Conservation (phyloP, 768 basidiomycete genomes). For the Amanita phalloides region DNA sequence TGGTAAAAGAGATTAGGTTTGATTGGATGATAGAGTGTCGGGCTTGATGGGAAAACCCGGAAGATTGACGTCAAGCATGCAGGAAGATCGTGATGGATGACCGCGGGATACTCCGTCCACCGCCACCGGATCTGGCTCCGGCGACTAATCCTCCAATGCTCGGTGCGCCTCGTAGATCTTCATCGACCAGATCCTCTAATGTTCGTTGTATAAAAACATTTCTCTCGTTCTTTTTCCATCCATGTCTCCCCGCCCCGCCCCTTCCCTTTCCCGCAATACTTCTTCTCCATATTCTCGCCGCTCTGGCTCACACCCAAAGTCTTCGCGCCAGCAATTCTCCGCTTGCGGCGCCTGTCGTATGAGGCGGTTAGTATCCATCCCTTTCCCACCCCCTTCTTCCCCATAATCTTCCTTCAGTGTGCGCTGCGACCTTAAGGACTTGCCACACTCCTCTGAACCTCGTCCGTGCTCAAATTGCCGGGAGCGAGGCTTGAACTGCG, state of each 20-base stretch:
- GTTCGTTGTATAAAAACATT: slow-evolving; percentile 10
- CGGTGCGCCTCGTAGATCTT: slow-evolving; percentile 25
- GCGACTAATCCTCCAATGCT: slow-evolving; percentile 26
- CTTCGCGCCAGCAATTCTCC: slow-evolving; percentile 77
- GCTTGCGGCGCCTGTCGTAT: slow-evolving; percentile 91
- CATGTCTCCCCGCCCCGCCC: slow-evolving; percentile 52
- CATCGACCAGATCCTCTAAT: slow-evolving; percentile 30
- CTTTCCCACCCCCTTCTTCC: not conserved
- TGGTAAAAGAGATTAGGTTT: slow-evolving; percentile 23
- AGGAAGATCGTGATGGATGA: slow-evolving; percentile 4
- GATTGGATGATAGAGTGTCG: slow-evolving; percentile 1
- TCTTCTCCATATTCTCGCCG: slow-evolving; percentile 38
- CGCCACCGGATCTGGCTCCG: slow-evolving; percentile 23
- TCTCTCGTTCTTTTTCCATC: slow-evolving; percentile 11
- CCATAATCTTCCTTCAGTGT: slow-evolving; percentile 41
- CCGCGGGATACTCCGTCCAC: slow-evolving; percentile 10
- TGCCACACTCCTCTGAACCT: slow-evolving; percentile 37
- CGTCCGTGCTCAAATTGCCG: slow-evolving; percentile 79
- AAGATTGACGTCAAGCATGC: slow-evolving; percentile 8
- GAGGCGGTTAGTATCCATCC: slow-evolving; percentile 45
- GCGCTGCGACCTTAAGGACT: slow-evolving; percentile 88
- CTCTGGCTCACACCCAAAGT: slow-evolving; percentile 55
- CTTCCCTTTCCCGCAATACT: slow-evolving; percentile 20
- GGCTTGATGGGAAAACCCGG: not conserved
- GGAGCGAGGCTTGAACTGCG: slow-evolving; percentile 86